Conservation (phyloP, 805 yeast species). For the Saccharomycopsis javanensis region DNA sequence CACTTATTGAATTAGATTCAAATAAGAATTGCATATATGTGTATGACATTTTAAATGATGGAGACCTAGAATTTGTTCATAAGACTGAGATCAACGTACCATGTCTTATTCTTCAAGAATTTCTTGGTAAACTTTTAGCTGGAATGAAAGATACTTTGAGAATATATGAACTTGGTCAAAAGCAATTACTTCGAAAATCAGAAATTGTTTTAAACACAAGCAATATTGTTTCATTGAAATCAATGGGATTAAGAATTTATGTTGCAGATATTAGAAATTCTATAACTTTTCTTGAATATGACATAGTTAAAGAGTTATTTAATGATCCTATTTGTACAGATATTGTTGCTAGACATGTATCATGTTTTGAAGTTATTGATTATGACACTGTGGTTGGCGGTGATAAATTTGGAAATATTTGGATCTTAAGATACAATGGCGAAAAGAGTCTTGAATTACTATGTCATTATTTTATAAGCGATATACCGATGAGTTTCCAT, state of each 20-base stretch:
- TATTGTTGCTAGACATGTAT: slow-evolving; percentile 52
- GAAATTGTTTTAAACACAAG: slow-evolving; percentile 37
- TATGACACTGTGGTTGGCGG: slow-evolving; percentile 72
- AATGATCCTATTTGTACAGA: slow-evolving; percentile 69
- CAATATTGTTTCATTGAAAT: slow-evolving; percentile 43
- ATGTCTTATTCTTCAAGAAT: slow-evolving; percentile 41
- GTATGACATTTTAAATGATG: slow-evolving; percentile 26
- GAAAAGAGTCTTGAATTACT: slow-evolving; percentile 46
- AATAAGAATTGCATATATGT: slow-evolving; percentile 24
- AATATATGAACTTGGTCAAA: slow-evolving; percentile 64
- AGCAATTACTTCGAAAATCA: slow-evolving; percentile 66
- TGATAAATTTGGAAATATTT: slow-evolving; percentile 77
- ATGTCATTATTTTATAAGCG: slow-evolving; percentile 59
- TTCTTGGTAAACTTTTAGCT: slow-evolving; percentile 51
- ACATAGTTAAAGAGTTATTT: slow-evolving; percentile 31
- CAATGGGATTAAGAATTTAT: slow-evolving; percentile 49
- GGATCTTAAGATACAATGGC: slow-evolving; percentile 48
- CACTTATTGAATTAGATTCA: slow-evolving; percentile 24
- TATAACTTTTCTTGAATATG: slow-evolving; percentile 45
- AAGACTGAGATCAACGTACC: slow-evolving; percentile 44
- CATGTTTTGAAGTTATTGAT: slow-evolving; percentile 54
- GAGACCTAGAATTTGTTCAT: slow-evolving; percentile 40
- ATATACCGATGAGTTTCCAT: slow-evolving; percentile 55
- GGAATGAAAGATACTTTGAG: slow-evolving; percentile 46
- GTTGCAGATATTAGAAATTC: slow-evolving; percentile 69